phyloP scores from a whole-genome alignment of 164 flowering plant species.

The Umbilicus rupestris region DNA sequence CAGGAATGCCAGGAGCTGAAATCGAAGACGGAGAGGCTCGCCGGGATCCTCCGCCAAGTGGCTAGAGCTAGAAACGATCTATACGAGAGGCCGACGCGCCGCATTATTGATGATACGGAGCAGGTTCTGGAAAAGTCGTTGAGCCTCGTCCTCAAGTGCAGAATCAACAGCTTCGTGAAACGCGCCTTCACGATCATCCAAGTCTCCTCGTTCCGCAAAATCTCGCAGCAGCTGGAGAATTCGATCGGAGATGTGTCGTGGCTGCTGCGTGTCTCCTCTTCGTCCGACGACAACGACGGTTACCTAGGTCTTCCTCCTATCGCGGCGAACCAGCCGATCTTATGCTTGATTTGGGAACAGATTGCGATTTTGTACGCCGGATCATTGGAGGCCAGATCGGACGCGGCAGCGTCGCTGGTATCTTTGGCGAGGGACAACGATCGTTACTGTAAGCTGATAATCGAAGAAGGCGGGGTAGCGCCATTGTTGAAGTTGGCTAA shows the following conservation, averaged over 20 bases:
- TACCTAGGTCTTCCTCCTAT: constrained; percentile 83
- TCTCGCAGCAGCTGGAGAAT: constrained; percentile 54
- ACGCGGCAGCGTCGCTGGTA: constrained; percentile 68
- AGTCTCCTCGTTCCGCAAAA: constrained; percentile 56
- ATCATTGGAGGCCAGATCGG: constrained; percentile 44
- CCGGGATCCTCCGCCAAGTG: constrained; percentile 61
- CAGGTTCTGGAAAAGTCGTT: constrained; percentile 69
- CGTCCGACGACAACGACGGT: constrained; percentile 46
- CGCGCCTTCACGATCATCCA: constrained; percentile 81
- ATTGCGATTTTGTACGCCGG: constrained; percentile 58
- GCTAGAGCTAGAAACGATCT: constrained; percentile 63
- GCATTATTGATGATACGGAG: constrained; percentile 76
- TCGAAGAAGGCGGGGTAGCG: constrained; percentile 72
- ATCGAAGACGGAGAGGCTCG: constrained; percentile 60
- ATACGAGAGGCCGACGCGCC: constrained; percentile 79
- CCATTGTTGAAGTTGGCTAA: constrained; percentile 62
- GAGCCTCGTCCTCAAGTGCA: constrained; percentile 52
- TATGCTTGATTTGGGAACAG: constrained; percentile 90
- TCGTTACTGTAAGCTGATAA: constrained; percentile 60
- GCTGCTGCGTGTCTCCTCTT: constrained; percentile 74
- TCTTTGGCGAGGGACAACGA: constrained; percentile 76
- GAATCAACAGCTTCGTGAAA: constrained; percentile 44
- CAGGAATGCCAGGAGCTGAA: constrained; percentile 62
- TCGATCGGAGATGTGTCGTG: constrained; percentile 81
- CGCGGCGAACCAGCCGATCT: constrained; percentile 79